Percentiles rank a stretch among this genome's conserved stretches.
These are phyloP conservation scores for Trichopus zeylanicus DNA, from an alignment of 116 monocot genomes.

Conservation along the genomic window DNA sequence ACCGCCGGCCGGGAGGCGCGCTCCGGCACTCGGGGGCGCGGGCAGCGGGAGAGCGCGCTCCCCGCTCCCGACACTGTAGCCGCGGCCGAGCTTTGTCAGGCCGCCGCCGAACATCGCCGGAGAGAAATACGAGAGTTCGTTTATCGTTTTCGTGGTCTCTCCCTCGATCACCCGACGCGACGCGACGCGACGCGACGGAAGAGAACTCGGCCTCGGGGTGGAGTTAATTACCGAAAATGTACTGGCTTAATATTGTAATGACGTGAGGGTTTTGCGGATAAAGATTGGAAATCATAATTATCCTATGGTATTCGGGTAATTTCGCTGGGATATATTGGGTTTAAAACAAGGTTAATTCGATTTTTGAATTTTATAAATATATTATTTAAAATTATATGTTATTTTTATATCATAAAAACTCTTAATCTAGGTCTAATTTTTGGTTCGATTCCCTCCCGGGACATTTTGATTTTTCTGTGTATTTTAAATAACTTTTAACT, in stretches of 20 bases:
- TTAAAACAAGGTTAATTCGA: no score
- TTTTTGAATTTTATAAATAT: no score
- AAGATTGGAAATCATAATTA: no score
- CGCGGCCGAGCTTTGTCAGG: constrained; percentile 20
- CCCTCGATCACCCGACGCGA: background rate
- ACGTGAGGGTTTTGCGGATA: no score
- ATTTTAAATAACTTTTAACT: no score
- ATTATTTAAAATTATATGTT: no score
- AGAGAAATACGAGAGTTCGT: background rate
- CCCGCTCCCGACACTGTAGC: constrained; percentile 10
- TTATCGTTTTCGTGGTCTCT: background rate
- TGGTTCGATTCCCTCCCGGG: no score
- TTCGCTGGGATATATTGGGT: no score
- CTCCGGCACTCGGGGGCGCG: background rate
- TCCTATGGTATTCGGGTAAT: no score
- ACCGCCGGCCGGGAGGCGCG: background rate
- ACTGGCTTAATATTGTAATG: background rate
- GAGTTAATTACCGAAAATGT: background rate
- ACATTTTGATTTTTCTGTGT: no score
- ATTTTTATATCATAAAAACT: no score
- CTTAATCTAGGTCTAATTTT: no score
- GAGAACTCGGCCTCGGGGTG: background rate
- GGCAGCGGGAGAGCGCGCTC: constrained; percentile 7
- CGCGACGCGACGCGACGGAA: background rate
- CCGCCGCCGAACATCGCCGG: constrained; percentile 24